Conservation (phyloP, 106 monocot species). For the Gastrodia elata region DNA sequence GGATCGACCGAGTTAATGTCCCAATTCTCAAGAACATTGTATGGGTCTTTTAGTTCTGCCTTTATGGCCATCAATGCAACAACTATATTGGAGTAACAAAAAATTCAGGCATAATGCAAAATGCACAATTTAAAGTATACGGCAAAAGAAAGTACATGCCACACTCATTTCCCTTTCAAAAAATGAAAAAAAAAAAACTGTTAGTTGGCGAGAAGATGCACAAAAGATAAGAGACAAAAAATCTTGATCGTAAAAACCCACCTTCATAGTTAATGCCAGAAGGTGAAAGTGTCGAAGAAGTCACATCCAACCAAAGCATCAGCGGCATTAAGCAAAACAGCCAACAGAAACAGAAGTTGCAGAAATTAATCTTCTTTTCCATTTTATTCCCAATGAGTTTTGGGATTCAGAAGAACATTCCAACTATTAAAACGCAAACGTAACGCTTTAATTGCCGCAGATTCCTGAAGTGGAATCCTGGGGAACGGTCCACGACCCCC, state of each 20-base stretch:
- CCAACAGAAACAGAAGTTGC: slow-evolving; percentile 9
- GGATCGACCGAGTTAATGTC: slow-evolving; percentile 97
- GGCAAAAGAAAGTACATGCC: neutral
- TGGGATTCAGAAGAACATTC: neutral
- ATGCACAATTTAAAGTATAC: neutral
- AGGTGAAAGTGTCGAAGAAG: slow-evolving; percentile 71
- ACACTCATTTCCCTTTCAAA: neutral
- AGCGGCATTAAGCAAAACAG: slow-evolving; percentile 21
- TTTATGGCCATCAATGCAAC: slow-evolving; percentile 89
- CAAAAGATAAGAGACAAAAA: neutral
- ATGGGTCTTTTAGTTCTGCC: slow-evolving; percentile 63
- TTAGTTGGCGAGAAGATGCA: neutral
- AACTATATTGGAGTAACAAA: slow-evolving; percentile 35
- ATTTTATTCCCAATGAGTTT: slow-evolving; percentile 5
- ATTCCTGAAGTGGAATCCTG: neutral
- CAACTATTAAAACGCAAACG: slow-evolving; percentile 2
- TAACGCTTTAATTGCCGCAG: neutral
- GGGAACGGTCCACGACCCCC: neutral
- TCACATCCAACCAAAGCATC: slow-evolving; percentile 13
- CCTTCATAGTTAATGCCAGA: slow-evolving; percentile 98
- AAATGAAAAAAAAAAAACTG: neutral
- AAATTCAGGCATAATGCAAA: neutral
- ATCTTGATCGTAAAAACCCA: slow-evolving; percentile 10
- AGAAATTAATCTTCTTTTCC: slow-evolving; percentile 9
- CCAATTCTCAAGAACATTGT: slow-evolving; percentile 85